Conservation (phyloP, 1,284 basidiomycete genomes). For the Cryptococcus deneoformans region DNA sequence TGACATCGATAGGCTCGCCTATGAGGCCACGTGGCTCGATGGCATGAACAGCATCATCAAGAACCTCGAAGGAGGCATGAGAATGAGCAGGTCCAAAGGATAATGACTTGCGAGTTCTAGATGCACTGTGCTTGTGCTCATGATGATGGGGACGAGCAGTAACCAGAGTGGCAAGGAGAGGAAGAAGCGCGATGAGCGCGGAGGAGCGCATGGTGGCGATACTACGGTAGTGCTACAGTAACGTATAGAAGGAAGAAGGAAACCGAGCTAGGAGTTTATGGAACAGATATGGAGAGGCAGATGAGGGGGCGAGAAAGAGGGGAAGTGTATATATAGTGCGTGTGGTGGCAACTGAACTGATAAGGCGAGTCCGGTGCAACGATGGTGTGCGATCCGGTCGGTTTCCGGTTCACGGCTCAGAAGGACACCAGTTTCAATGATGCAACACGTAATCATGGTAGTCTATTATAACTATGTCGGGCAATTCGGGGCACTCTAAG, state of each 20-base stretch:
- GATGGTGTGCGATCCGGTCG: background rate
- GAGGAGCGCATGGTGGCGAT: conserved; percentile 40
- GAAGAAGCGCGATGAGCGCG: conserved; percentile 46
- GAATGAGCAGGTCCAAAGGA: conserved; percentile 72
- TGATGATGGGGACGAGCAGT: conserved; percentile 13
- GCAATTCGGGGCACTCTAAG: too few relatives aligned
- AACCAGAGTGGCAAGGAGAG: conserved; percentile 40
- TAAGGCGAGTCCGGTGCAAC: background rate
- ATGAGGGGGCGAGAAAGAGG: background rate
- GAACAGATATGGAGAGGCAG: background rate
- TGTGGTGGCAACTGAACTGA: background rate
- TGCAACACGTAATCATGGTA: too few relatives aligned
- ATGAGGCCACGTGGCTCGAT: conserved; percentile 5
- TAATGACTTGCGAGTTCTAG: conserved; percentile 63
- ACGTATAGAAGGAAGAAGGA: background rate
- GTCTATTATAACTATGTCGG: too few relatives aligned
- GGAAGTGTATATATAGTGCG: background rate
- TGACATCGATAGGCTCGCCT: conserved; percentile 18
- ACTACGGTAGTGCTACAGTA: conserved; percentile 1
- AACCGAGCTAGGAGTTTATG: background rate
- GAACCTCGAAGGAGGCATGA: conserved; percentile 65
- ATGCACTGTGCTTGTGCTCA: conserved; percentile 9
- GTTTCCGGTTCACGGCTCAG: too few relatives aligned
- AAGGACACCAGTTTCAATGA: too few relatives aligned
- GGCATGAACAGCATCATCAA: conserved; percentile 42